Conservation (phyloP, 2,329 filamentous ascomycete genomes). For the Fusarium irregulare region DNA sequence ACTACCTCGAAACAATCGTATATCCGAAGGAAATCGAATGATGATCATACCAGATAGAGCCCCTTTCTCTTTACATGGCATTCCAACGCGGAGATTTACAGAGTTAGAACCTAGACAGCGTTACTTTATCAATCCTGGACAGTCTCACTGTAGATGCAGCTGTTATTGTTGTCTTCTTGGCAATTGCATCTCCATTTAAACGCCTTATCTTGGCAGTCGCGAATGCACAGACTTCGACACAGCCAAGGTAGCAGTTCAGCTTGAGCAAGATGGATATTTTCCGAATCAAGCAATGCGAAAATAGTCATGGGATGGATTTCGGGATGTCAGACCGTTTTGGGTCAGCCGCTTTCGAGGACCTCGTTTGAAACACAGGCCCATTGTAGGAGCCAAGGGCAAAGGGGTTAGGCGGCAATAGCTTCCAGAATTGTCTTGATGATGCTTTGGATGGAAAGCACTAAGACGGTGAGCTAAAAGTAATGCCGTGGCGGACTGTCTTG, state of each 20-base stretch:
- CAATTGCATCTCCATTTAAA: background rate
- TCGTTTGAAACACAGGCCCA: background rate
- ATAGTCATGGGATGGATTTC: background rate
- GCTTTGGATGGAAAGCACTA: rapidly evolving
- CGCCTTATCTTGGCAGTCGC: background rate
- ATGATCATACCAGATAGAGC: background rate
- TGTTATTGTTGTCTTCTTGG: background rate
- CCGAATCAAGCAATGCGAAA: slow-evolving; percentile 10
- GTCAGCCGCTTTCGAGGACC: background rate
- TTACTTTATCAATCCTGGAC: background rate
- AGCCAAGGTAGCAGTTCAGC: slow-evolving; percentile 1
- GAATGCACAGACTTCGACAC: slow-evolving; percentile 11
- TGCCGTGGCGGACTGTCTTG: background rate
- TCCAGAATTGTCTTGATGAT: background rate
- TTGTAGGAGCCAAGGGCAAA: background rate
- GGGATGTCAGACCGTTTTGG: background rate
- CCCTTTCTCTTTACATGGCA: background rate
- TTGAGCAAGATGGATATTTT: background rate
- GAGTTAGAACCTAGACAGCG: background rate
- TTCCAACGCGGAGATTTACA: background rate
- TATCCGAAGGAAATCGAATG: slow-evolving; percentile 18
- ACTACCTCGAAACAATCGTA: slow-evolving; percentile 15
- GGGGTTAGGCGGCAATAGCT: background rate
- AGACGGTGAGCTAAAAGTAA: background rate
- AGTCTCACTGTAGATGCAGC: too few species aligned